Evolutionary conservation across 495 filamentous ascomycete genomes (phyloP), one percentile per base, ranked within the genome.

Genomic region (Pseudomonodictys pantanalensis): DNA sequence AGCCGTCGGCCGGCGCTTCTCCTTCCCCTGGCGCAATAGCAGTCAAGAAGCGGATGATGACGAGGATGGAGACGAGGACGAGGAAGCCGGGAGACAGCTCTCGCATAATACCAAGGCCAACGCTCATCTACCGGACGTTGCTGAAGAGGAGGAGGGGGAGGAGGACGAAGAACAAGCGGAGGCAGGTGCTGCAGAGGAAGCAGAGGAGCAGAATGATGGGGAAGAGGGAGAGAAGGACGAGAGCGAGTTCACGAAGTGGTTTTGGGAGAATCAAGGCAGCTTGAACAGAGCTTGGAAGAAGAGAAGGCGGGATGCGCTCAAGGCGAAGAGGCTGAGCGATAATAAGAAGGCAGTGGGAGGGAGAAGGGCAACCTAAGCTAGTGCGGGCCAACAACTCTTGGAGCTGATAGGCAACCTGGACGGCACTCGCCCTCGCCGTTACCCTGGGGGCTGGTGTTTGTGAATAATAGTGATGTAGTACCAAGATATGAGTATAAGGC

Each of bases 201-300:
- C 65, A 15, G 52, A 53, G 39, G 71, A 68, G 26, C 66, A 17
- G 18, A 38, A 23, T 46, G 54, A 24, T 9, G 69, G 65, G 44
- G 43, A 62, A 33, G 64, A 70, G 55, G 60, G 72, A 2, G 71
- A 75, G 3, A 86, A 69, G 39, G 73, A 77, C 6, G 79, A 86
- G 60, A 82, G 83, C 29, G 86, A 89, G 20, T 97, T 96, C 73
- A 79, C 86, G 38, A 89, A 92, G 68, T 91, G 86, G 83, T 98
- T 97, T 72, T 97, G 88, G 83, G 91, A 95, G 70, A 81, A 92
- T 58, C 79, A 92, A 1, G 91, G 92, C 1, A 90, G 96, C 41
- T 83, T 87, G 51, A 97, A 96, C 69, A 79, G 91, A 23, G 87
- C 86, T 2, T 97, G 92, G 92, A 96, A 92, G 76, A 88, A 85